Evolutionary conservation across 768 basidiomycete species (phyloP).

Genomic region (Leccinum truebloodii): DNA sequence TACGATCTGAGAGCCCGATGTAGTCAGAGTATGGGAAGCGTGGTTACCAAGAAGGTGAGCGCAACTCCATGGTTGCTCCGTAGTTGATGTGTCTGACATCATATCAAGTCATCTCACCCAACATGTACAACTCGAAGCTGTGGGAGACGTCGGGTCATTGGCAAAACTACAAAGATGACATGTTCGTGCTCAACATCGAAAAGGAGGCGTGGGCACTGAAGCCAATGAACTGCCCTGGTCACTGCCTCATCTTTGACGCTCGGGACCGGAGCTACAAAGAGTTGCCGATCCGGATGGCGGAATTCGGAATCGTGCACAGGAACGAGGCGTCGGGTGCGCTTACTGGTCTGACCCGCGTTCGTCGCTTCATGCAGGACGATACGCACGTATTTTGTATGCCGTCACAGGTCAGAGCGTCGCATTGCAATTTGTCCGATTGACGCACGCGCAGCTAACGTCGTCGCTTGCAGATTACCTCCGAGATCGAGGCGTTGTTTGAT

Average conservation of each 20-base stretch:
- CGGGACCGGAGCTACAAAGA: conserved; percentile 94
- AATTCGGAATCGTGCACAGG: conserved; percentile 95
- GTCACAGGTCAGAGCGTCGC: conserved; percentile 57
- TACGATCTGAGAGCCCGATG: conserved; percentile 4
- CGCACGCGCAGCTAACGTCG: neutral
- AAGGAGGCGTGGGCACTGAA: conserved; percentile 96
- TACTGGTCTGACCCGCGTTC: conserved; percentile 89
- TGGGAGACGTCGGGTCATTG: conserved; percentile 99
- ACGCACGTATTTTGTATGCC: conserved; percentile 99
- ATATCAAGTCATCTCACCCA: conserved; percentile 86
- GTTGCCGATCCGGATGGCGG: conserved; percentile 95
- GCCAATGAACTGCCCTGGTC: conserved; percentile 99
- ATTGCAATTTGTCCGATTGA: neutral
- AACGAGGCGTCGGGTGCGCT: conserved; percentile 96
- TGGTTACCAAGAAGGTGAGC: conserved; percentile 86
- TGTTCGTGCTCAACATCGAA: conserved; percentile 94
- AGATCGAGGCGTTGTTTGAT: conserved; percentile 86
- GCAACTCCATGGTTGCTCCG: neutral
- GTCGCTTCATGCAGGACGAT: conserved; percentile 97
- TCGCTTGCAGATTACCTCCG: conserved; percentile 68
- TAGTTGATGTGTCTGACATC: conserved; percentile 11
- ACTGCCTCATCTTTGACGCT: conserved; percentile 94
- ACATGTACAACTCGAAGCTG: conserved; percentile 94
- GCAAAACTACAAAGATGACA: conserved; percentile 97
- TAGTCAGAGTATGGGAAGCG: conserved; percentile 93